phyloP scores from a whole-genome alignment of 1,284 basidiomycete species.

The Heterobasidion parviporum region DNA sequence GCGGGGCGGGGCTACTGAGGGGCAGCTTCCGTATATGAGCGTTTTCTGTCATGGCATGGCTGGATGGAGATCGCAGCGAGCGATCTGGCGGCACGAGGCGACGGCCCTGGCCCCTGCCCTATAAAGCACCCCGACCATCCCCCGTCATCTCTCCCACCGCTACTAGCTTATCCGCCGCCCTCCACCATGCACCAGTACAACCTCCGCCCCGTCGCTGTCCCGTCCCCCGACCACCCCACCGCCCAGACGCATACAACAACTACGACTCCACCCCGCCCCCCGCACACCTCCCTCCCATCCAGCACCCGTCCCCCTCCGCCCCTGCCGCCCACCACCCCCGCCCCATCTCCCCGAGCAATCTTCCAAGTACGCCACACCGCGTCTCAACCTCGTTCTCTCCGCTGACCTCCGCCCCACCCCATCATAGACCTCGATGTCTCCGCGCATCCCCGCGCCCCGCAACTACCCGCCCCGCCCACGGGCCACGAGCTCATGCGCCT shows the following conservation, averaged over 20 bases:
- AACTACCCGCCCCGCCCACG: constrained; percentile 62
- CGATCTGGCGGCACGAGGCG: constrained; percentile 8
- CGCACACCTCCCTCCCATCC: constrained; percentile 11
- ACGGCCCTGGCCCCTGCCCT: background rate
- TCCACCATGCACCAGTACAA: constrained; percentile 6
- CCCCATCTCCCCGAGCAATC: constrained; percentile 11
- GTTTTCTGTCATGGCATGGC: constrained; percentile 10
- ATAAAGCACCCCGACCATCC: background rate
- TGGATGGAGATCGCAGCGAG: constrained; percentile 1
- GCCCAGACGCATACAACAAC: constrained; percentile 3
- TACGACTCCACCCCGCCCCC: background rate
- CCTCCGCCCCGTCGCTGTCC: constrained; percentile 10
- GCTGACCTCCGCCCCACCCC: background rate
- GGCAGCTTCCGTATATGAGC: constrained; percentile 2
- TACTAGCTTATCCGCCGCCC: background rate
- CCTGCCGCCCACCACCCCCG: constrained; percentile 4
- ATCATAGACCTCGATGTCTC: constrained; percentile 10
- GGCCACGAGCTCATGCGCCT: constrained; percentile 76
- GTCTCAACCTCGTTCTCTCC: background rate
- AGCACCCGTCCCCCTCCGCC: constrained; percentile 2
- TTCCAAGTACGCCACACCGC: constrained; percentile 7
- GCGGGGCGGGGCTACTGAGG: no score
- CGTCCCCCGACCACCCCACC: constrained; percentile 5
- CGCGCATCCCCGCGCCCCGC: constrained; percentile 5
- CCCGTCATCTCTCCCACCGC: background rate